Evolutionary conservation across 2,329 filamentous ascomycete genomes (phyloP).

Genomic region (Cladosporium sphaerospermum): DNA sequence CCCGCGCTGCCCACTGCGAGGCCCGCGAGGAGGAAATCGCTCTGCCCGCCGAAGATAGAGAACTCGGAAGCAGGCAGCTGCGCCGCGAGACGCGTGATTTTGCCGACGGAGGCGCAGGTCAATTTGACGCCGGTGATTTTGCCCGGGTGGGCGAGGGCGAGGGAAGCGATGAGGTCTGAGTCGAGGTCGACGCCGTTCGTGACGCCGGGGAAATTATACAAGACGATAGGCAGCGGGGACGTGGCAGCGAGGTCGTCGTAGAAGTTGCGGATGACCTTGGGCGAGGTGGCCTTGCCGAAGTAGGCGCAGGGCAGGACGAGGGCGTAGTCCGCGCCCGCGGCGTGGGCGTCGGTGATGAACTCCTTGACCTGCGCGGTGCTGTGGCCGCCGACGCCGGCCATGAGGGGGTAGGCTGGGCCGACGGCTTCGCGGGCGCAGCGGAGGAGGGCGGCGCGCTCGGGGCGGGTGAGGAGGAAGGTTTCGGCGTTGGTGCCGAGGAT

Average conservation of each 20-base stretch:
- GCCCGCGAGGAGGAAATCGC: slow-evolving; percentile 60
- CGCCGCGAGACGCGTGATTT: slow-evolving; percentile 58
- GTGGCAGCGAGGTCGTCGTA: slow-evolving; percentile 49
- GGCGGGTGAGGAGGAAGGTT: slow-evolving; percentile 40
- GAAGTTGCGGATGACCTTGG: slow-evolving; percentile 36
- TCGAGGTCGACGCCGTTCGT: slow-evolving; percentile 62
- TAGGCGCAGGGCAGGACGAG: slow-evolving; percentile 41
- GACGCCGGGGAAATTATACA: slow-evolving; percentile 68
- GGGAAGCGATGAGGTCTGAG: slow-evolving; percentile 55
- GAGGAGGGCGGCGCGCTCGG: slow-evolving; percentile 37
- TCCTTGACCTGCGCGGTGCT: slow-evolving; percentile 39
- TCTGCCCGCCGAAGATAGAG: slow-evolving; percentile 65
- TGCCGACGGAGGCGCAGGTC: slow-evolving; percentile 68
- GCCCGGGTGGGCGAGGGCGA: slow-evolving; percentile 46
- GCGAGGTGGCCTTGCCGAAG: slow-evolving; percentile 39
- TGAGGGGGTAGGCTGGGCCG: slow-evolving; percentile 37
- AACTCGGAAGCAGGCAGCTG: slow-evolving; percentile 50
- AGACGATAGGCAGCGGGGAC: slow-evolving; percentile 57
- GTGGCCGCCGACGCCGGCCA: slow-evolving; percentile 40
- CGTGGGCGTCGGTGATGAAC: slow-evolving; percentile 36
- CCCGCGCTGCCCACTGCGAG: slow-evolving; percentile 48
- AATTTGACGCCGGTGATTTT: slow-evolving; percentile 67
- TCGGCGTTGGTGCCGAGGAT: slow-evolving; percentile 44
- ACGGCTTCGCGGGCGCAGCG: slow-evolving; percentile 37
- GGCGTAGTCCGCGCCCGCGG: slow-evolving; percentile 38